Percentiles rank a stretch among this genome's conserved stretches.
These are phyloP conservation scores for Pythium phragmitis DNA, from an alignment of 352 stramenopile genomes.

Conservation along the genomic window DNA sequence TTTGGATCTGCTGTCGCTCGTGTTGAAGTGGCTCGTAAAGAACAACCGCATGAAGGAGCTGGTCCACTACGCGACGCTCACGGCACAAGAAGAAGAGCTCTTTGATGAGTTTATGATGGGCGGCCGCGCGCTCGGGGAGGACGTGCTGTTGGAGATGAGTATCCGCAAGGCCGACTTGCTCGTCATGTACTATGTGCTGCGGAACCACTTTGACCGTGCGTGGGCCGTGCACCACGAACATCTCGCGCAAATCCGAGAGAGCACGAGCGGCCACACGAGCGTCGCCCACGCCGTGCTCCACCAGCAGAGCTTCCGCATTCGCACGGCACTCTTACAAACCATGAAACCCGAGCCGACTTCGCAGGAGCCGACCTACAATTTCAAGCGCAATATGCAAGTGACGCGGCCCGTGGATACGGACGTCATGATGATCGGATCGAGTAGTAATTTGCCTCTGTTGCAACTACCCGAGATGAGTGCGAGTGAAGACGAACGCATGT, in stretches of 20 bases:
- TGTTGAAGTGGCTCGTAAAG: slow-evolving; percentile 75
- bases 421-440: slow-evolving; percentile 34
- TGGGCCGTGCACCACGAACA: slow-evolving; percentile 80
- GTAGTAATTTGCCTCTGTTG: slow-evolving; percentile 20
- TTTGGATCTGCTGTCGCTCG: slow-evolving; percentile 51
- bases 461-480: slow-evolving; percentile 24
- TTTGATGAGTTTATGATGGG: slow-evolving; percentile 78
- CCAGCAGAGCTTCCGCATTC: slow-evolving; percentile 64
- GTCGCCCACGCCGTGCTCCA: slow-evolving; percentile 57
- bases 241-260: slow-evolving; percentile 64
- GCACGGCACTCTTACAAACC: slow-evolving; percentile 57
- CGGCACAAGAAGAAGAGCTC: slow-evolving; percentile 46
- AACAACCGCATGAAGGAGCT: slow-evolving; percentile 74
- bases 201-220: slow-evolving; percentile 68
- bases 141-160: slow-evolving; percentile 63
- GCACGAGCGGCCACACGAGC: slow-evolving; percentile 58
- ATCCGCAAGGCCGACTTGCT: slow-evolving; percentile 75
- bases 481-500: slow-evolving; percentile 37
- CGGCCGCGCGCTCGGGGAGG: slow-evolving; percentile 42
- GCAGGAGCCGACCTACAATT: slow-evolving; percentile 10
- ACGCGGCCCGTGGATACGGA: slow-evolving; percentile 33
- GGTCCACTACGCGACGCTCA: slow-evolving; percentile 58
- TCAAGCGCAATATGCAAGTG: slow-evolving; percentile 21
- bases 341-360: slow-evolving; percentile 56
- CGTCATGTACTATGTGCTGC: slow-evolving; percentile 83